These are phyloP conservation scores for Clohesyomyces aquaticus DNA, from an alignment of 495 filamentous ascomycete genomes.

Conservation along the genomic window DNA sequence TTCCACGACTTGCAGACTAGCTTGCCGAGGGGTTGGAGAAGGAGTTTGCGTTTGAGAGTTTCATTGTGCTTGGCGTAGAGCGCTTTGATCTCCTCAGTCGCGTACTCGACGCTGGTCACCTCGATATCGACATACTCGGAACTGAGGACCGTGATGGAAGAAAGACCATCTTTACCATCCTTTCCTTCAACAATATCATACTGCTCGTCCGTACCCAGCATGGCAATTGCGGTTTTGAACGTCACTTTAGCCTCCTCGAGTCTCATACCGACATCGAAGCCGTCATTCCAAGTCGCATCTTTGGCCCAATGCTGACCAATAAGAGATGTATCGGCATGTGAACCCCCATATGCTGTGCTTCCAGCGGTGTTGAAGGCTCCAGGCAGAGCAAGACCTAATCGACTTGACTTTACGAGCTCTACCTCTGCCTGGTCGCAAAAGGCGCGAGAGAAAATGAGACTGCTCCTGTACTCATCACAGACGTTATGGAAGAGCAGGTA, in stretches of 20 bases:
- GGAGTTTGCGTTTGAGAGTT: constrained; percentile 23
- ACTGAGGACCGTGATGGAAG: constrained; percentile 45
- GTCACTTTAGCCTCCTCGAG: constrained; percentile 43
- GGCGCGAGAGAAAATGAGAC: constrained; percentile 66
- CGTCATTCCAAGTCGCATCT: constrained; percentile 18
- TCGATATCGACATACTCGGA: constrained; percentile 60
- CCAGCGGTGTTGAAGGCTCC: constrained; percentile 75
- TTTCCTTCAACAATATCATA: constrained; percentile 19
- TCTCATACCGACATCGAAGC: constrained; percentile 36
- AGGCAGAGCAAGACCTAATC: constrained; percentile 59
- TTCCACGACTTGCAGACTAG: constrained; percentile 44
- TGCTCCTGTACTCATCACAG: constrained; percentile 73
- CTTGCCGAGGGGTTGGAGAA: constrained; percentile 45
- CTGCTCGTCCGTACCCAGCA: constrained; percentile 45
- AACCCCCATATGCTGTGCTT: constrained; percentile 63
- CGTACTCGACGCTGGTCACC: constrained; percentile 53
- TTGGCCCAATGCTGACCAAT: constrained; percentile 47
- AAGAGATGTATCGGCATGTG: constrained; percentile 47
- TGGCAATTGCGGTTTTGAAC: constrained; percentile 49
- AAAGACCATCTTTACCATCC: constrained; percentile 8
- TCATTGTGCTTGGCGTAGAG: constrained; percentile 52
- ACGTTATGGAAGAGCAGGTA: constrained; percentile 84
- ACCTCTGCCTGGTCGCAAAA: constrained; percentile 69
- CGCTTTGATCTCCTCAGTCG: constrained; percentile 45
- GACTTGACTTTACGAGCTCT: constrained; percentile 64